Evolutionary conservation across 225 moss, liverwort and hornwort species (phyloP), one percentile per base, ranked within the genome.

Genomic region (Sphagnum contortum): DNA sequence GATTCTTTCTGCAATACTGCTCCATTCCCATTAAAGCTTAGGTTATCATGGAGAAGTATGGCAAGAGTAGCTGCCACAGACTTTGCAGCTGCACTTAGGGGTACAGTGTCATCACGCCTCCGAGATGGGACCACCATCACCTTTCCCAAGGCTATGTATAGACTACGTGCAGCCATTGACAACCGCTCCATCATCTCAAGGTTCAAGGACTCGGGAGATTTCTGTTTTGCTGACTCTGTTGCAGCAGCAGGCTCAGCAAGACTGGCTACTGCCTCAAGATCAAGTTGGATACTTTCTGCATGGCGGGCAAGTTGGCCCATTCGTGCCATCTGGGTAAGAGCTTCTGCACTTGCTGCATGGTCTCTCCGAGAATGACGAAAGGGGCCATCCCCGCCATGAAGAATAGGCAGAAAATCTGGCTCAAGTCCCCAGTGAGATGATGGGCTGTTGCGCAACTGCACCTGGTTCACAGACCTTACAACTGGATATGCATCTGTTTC

Each of bases 371-470:
- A 79, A 65, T 84, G 78, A 50, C 90, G 90, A 76, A 89, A 93
- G 3, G 87, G 85, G 44, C 78, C 87, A 76, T 92, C 92, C 72
- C 82, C 73, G 44, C 81, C 79, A 68, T 92, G 96, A 14, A 90
- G 67, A 57, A 87, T 87, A 66, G 96, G 92, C 71, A 92, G 71
- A 53, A 96, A 90, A 44, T 98, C 96, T 5, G 88, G 81, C 63
- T 93, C 96, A 55, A 98, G 72, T n/a, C 90, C 95, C 96, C 93
- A 98, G 58, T 90, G 93, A 51, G 96, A 88, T 13, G 79, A 57
- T 7, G 92, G 85, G 56, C 88, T 85, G 63, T 89, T 92, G 14
- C 91, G 83, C 71, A 92, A 76, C 59, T 93, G 83, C 12, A 89
- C 89, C 83, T 90, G 91, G 64, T 93, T 89, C 55, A 93, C 80